Conservation (phyloP, 2,329 filamentous ascomycete genomes). For the Aspergillus floridensis region DNA sequence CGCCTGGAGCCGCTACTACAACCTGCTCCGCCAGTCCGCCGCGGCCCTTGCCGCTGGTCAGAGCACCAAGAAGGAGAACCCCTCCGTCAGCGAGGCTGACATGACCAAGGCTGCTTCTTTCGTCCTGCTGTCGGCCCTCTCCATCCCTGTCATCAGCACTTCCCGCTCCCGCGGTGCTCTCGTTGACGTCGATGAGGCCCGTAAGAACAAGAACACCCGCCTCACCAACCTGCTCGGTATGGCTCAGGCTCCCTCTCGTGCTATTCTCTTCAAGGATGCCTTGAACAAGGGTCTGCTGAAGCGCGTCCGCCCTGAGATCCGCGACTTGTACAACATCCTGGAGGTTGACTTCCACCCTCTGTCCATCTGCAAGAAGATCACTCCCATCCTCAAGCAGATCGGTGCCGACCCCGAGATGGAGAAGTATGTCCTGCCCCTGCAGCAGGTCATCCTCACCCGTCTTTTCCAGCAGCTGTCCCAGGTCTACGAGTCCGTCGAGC, state of each 20-base stretch:
- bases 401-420: conserved; percentile 93
- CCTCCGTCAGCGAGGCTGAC: conserved; percentile 81
- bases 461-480: conserved; percentile 99
- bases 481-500: conserved; percentile 96
- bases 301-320: conserved; percentile 89
- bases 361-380: conserved; percentile 98
- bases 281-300: conserved; percentile 92
- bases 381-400: conserved; percentile 90
- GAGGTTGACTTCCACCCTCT: conserved; percentile 99
- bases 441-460: conserved; percentile 97
- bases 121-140: conserved; percentile 87
- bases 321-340: conserved; percentile 95
- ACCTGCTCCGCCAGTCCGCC: conserved; percentile 86
- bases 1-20: conserved; percentile 96
- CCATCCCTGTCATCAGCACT: conserved; percentile 99
- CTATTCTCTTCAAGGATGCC: conserved; percentile 90
- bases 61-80: conserved; percentile 91
- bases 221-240: conserved; percentile 95
- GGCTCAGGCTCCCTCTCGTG: conserved; percentile 81
- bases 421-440: conserved; percentile 90
- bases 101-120: conserved; percentile 94
- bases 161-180: conserved; percentile 92
- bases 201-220: conserved; percentile 98
- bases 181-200: conserved; percentile 93
- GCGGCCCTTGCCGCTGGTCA: conserved; percentile 78